Evolutionary conservation across 768 basidiomycete species (phyloP).

Genomic region (Leccinum incarnatum): DNA sequence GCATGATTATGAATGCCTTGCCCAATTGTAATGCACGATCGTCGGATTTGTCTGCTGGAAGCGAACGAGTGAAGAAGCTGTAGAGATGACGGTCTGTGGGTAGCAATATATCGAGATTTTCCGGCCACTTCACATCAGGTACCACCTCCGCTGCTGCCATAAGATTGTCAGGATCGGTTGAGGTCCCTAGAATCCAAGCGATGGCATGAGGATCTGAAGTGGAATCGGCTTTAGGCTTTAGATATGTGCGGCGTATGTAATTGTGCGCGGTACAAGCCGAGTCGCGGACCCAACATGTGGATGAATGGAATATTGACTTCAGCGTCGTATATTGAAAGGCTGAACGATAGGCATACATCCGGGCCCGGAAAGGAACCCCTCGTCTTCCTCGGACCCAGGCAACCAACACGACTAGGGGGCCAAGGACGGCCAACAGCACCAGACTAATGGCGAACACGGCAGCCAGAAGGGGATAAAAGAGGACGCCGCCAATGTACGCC

Average conservation of each 20-base stretch:
- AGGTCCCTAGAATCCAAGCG: conserved; percentile 20
- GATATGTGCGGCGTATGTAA: neutral
- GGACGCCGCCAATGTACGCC: neutral
- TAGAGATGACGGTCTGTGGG: neutral
- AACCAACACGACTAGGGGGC: neutral
- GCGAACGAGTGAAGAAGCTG: conserved; percentile 2
- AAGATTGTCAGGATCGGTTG: conserved; percentile 14
- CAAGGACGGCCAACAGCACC: neutral
- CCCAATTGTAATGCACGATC: conserved; percentile 1
- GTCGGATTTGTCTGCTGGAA: neutral
- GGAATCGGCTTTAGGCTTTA: neutral
- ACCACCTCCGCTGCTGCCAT: conserved; percentile 11
- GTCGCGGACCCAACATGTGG: neutral
- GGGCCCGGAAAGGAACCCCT: neutral
- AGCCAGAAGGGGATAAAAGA: conserved; percentile 2
- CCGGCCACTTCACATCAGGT: conserved; percentile 16
- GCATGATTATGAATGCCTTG: conserved; percentile 5
- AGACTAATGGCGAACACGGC: neutral
- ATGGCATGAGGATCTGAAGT: conserved; percentile 7
- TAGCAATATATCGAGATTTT: conserved; percentile 9
- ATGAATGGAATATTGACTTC: neutral
- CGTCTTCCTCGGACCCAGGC: neutral
- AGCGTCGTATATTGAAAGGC: neutral
- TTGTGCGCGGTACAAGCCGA: neutral
- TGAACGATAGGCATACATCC: neutral